Percentiles rank a stretch among this genome's conserved stretches.
Conservation (phyloP, 257 asterid genomes). For the Scutellaria galericulata region DNA sequence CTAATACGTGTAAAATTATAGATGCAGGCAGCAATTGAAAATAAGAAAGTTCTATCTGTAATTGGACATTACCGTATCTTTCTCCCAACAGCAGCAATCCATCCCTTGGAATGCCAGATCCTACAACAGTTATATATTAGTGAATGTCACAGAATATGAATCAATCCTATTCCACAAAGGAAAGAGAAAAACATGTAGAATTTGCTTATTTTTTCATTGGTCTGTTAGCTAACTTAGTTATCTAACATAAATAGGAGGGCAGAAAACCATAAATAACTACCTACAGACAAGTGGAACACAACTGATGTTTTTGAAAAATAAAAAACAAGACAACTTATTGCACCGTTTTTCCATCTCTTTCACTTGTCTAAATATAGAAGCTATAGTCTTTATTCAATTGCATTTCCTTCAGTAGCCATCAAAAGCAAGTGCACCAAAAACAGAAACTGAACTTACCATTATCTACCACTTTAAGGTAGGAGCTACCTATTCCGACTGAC, state of each 20-base stretch:
- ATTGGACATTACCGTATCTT: conserved; percentile 62
- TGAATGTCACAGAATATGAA: conserved; percentile 16
- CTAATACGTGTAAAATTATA: conserved; percentile 12
- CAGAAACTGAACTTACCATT: conserved; percentile 58
- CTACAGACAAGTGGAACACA: conserved; percentile 17
- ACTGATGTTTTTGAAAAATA: background rate
- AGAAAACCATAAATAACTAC: conserved; percentile 10
- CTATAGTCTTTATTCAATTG: conserved; percentile 24
- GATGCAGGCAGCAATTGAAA: conserved; percentile 5
- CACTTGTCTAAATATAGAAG: conserved; percentile 3
- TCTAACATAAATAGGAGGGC: conserved; percentile 6
- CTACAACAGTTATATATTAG: conserved; percentile 45
- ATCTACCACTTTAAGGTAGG: conserved; percentile 74
- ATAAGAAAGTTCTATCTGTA: background rate
- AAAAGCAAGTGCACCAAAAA: conserved; percentile 7
- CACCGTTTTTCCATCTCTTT: conserved; percentile 22
- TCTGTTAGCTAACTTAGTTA: background rate
- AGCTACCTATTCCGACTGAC: conserved; percentile 67
- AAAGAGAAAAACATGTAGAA: background rate
- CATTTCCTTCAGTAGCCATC: conserved; percentile 14
- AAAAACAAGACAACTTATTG: conserved; percentile 5
- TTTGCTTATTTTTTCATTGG: background rate
- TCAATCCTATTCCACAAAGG: conserved; percentile 27
- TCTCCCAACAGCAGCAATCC: conserved; percentile 83
- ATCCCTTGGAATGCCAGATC: conserved; percentile 82